These are phyloP conservation scores for Torrubiella hemipterigena DNA, from an alignment of 2,329 filamentous ascomycete species.

Conservation along the genomic window DNA sequence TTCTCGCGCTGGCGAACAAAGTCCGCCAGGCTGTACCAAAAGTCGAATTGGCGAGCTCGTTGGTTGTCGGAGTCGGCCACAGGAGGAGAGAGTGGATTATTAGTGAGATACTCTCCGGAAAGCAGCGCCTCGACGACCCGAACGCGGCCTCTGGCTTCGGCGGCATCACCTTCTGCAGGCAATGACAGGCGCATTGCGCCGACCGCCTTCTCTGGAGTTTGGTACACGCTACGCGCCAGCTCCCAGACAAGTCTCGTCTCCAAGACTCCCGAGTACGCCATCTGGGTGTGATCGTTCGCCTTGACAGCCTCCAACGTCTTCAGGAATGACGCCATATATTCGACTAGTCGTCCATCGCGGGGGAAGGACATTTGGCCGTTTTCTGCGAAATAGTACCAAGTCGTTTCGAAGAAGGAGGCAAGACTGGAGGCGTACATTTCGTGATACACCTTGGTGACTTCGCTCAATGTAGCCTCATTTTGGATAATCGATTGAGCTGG, in stretches of 20 bases:
- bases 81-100: conserved; percentile 42
- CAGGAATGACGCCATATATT: conserved; percentile 56
- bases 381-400: conserved; percentile 58
- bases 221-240: conserved; percentile 38
- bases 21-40: conserved; percentile 70
- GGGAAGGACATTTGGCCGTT: conserved; percentile 33
- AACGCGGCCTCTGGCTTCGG: conserved; percentile 58
- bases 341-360: conserved; percentile 45
- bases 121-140: conserved; percentile 66
- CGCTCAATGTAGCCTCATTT: conserved; percentile 42
- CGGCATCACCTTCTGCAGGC: conserved; percentile 43
- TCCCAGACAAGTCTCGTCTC: conserved; percentile 51
- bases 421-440: conserved; percentile 66
- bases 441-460: conserved; percentile 60
- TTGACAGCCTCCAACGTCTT: conserved; percentile 36
- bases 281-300: conserved; percentile 36
- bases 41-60: conserved; percentile 55
- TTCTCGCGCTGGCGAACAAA: conserved; percentile 49
- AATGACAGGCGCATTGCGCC: conserved; percentile 19
- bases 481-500: conserved; percentile 41
- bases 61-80: conserved; percentile 39
- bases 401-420: conserved; percentile 67
- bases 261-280: conserved; percentile 39
- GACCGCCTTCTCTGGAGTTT: conserved; percentile 22
- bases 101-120: conserved; percentile 53